Conservation (phyloP, 768 basidiomycete species). For the Agaricus subrufescens region DNA sequence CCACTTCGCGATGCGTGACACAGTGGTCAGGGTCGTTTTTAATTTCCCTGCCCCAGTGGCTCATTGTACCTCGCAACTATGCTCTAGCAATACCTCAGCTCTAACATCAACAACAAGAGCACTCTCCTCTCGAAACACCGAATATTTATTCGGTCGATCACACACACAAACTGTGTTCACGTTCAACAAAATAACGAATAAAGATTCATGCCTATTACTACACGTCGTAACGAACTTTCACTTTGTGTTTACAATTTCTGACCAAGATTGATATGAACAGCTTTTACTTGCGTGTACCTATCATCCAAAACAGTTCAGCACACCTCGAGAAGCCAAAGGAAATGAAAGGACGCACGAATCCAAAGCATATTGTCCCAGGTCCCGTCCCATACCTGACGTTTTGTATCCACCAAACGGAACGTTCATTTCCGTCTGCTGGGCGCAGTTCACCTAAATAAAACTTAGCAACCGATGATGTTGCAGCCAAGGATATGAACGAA, state of each 20-base stretch:
- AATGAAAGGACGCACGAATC: slow-evolving; percentile 34
- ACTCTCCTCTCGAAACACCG: too few species aligned
- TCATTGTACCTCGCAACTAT: too few species aligned
- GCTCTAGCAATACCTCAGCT: too few species aligned
- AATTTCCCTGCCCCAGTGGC: too few species aligned
- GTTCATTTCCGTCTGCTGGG: slow-evolving; percentile 37
- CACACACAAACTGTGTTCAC: background rate
- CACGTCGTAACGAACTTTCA: background rate
- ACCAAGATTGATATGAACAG: slow-evolving; percentile 56
- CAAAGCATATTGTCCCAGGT: slow-evolving; percentile 63
- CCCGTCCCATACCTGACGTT: slow-evolving; percentile 67
- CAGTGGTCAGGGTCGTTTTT: too few species aligned
- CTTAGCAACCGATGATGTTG: slow-evolving; percentile 58
- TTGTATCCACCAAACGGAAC: slow-evolving; percentile 74
- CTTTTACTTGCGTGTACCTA: slow-evolving; percentile 56
- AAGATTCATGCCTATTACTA: background rate
- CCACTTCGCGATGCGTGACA: too few species aligned
- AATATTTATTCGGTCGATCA: too few species aligned
- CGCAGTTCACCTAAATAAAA: slow-evolving; percentile 56
- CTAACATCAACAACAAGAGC: too few species aligned
- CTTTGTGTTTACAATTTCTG: background rate
- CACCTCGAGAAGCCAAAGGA: background rate
- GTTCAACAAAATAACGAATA: background rate
- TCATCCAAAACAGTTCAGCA: background rate
- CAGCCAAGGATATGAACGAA: slow-evolving; percentile 30